Base-by-base conservation (phyloP, 768 basidiomycete genomes). In the Lactarius hatsudake region DNA sequence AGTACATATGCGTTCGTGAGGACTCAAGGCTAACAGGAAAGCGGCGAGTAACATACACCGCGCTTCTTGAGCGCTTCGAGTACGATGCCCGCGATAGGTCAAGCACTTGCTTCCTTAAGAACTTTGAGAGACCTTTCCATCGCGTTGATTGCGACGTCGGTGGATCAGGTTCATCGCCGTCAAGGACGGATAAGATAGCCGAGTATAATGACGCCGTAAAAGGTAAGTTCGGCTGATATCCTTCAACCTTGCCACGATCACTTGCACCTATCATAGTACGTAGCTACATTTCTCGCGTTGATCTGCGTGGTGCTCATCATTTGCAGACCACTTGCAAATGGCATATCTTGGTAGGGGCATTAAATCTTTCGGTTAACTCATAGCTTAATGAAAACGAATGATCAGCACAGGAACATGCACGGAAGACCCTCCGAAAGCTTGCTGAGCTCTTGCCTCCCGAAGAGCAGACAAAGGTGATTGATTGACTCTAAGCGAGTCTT, bases 371-470 rank as follows among this genome's bases (percentile, higher is more conserved):
- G n/a, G 23, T 6, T 15, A 38, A 2, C 48, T 53, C 30, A 56
- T 18, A 42, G 38, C 17, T 18, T 42, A 42, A 42, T 6, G 15
- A 5, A 42, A 6, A 62, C 23, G 23, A 5, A 10, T 36, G 10
- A n/a, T 32, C 63, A 87, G 87, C 86, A 15, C 78, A 77, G 59
- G 75, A 81, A 23, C 87, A 90, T 73, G 82, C 79, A 51, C 71
- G 78, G 58, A 85, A 82, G 74, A 85, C 85, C 0, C 84, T 87
- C 65, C 72, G 79, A 54, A 78, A 84, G 48, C 79, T 93, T 13
- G 66, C 81, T 3, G 75, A 78, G 53, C 75, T 85, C 0, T 73
- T 90, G 5, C 84, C 87, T 28, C 74, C 73, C 1, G 70, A 78
- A 1, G 85, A 87, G 62, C 78, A 77, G 64, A 76, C 74, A 59